Base-by-base conservation (phyloP, 306 rosid genomes). In the Medicago lupulina region DNA sequence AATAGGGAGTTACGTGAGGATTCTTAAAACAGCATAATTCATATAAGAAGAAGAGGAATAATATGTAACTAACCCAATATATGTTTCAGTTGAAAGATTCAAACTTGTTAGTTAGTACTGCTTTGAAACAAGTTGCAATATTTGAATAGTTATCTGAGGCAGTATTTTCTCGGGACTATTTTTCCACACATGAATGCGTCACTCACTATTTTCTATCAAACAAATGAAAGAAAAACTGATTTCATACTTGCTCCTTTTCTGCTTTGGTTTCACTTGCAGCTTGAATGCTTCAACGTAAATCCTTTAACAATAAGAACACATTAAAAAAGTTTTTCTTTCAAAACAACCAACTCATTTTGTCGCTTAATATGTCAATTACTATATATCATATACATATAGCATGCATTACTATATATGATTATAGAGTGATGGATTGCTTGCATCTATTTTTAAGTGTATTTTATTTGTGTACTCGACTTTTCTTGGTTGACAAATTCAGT, bases 71-170 rank as follows among this genome's bases (percentile, higher is more conserved):
- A 61, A 61, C 64, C 38, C 71, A 14, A 72, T 53, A 67, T 11
- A 72, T 47, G 5, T 21, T 65, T 64, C 38, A 23, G 83, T 8
- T 67, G 78, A 67, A 78, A 82, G 19, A 67, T 58, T 82, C 79
- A 47, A 82, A 67, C 49, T 47, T 61, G 0, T 7, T 38, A 31
- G 44, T 47, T 1, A 38, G 67, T 14, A 54, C 4, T 25, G 6
- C 9, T 19, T 23, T 63, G 77, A 31, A 74, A 68, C 18, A 0
- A 76, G 82, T 19, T 46, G 78, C 73, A 54, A 60, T 51, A 3
- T 73, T 82, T 73, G 77, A 79, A 60, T 61, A 28, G 21, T 65
- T 51, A 14, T 44, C 63, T 7, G 8, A 9, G 34, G 25, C 51
- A 62, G 14, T 64, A 12, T 63, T 64, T 38, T 59, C 47, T 60